Evolutionary conservation across 139 green algal species (phyloP).

Genomic region (Chlamydomonas schloesseri): DNA sequence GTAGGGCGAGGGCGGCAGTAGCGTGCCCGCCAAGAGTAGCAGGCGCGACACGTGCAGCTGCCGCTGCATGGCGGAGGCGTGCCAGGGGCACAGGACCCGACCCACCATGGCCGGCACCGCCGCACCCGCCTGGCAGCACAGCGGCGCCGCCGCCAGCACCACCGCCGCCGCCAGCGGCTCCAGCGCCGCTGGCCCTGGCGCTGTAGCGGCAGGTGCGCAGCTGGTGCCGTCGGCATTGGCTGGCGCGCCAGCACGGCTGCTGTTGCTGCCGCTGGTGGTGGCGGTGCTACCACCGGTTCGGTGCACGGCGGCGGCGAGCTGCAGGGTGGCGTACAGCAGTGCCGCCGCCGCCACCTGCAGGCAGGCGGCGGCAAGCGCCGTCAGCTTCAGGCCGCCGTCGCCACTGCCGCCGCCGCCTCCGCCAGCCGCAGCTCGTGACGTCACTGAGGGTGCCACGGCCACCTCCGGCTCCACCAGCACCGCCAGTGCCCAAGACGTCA

Average conservation of each 20-base stretch:
- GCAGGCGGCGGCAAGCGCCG: background rate
- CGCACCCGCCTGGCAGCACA: background rate
- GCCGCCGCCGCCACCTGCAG: slow-evolving; percentile 21
- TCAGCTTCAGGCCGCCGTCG: background rate
- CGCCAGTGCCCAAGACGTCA: slow-evolving; percentile 18
- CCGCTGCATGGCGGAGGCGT: slow-evolving; percentile 7
- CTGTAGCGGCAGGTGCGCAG: too few relatives aligned
- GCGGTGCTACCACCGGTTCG: background rate
- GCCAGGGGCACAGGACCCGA: slow-evolving; percentile 38
- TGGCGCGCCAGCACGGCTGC: background rate
- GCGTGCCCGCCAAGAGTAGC: slow-evolving; percentile 23
- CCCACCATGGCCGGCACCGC: slow-evolving; percentile 1
- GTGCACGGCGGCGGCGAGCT: slow-evolving; percentile 3
- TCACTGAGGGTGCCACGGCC: too few relatives aligned
- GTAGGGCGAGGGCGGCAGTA: slow-evolving; percentile 14
- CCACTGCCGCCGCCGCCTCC: background rate
- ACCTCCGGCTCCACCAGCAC: background rate
- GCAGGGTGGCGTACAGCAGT: slow-evolving; percentile 13
- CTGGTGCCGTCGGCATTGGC: background rate
- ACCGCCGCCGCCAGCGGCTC: slow-evolving; percentile 16
- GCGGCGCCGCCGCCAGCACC: background rate
- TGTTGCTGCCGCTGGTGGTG: background rate
- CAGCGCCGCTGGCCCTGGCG: too few relatives aligned
- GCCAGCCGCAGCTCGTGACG: too few relatives aligned
- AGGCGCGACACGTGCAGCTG: slow-evolving; percentile 40